Evolutionary conservation across 176 grass and related monocot species (phyloP), one percentile per base, ranked within the genome.

Genomic region (Pharus latifolius): DNA sequence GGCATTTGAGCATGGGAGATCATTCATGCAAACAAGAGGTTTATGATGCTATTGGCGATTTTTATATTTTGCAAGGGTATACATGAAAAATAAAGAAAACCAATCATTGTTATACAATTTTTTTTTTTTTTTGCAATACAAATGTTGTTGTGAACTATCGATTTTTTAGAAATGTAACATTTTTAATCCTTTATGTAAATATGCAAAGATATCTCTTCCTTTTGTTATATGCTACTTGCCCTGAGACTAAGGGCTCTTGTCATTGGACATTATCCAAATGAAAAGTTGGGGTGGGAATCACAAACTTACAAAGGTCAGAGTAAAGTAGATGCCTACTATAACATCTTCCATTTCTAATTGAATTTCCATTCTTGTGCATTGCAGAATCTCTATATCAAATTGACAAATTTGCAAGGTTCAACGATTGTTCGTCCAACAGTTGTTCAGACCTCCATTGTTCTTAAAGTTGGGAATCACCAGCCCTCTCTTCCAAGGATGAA

Each of bases 361-460:
- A 76, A 53, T 29, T 16, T 83, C 9, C 17, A 2, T 55, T 63
- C 29, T 20, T 67, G 6, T 76, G 42, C 56, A 57, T 79, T 60
- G 75, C 80, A 97, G 93, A 97, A 87, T 67, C 56, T 97, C 33
- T 97, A 87, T 46, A 35, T 92, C 70, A 80, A 82, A 70, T 69
- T 97, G 59, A 87, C 89, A 23, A 97, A 90, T 78, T 82, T 72
- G 26, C 55, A 92, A 61, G 93, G 93, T 50, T 97, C 93, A 49
- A 92, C 89, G 0, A 70, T 89, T 64, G 34, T 56, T 70, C 64
- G 83, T 69, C 85, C 93, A 70, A 90, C 86, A 67, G 79, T 84
- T 72, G 77, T 97, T 45, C 69, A 92, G 63, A 76, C 83, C 3
- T 87, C 80, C 23, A 80, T 96, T 77, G 61, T 92, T 48, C 85